Evolutionary conservation across 2,329 filamentous ascomycete species (phyloP).

Genomic region (Blastomyces parvus): DNA sequence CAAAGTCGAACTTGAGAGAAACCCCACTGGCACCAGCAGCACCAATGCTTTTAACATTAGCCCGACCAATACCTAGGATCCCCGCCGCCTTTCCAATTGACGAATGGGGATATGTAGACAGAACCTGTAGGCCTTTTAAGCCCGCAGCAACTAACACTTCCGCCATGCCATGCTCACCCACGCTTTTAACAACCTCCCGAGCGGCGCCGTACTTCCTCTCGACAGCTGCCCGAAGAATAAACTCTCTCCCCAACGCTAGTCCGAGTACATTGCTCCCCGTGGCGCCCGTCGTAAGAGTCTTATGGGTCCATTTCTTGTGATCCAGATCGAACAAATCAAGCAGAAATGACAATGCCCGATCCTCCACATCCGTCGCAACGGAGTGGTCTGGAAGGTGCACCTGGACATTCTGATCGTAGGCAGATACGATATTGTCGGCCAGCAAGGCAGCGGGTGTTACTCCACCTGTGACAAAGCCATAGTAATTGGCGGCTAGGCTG

Average conservation of each 20-base stretch:
- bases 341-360: conserved; percentile 59
- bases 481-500: conserved; percentile 60
- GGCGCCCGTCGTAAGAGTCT: conserved; percentile 68
- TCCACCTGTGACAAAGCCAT: conserved; percentile 82
- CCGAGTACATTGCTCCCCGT: conserved; percentile 58
- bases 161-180: conserved; percentile 62
- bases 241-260: conserved; percentile 61
- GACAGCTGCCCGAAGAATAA: conserved; percentile 35
- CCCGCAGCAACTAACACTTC: conserved; percentile 56
- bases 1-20: conserved; percentile 62
- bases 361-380: conserved; percentile 66
- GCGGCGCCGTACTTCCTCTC: conserved; percentile 23
- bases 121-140: conserved; percentile 59
- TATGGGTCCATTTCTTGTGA: conserved; percentile 54
- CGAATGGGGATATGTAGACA: conserved; percentile 76
- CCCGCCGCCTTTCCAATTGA: conserved; percentile 76
- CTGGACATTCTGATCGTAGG: conserved; percentile 72
- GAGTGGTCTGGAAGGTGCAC: conserved; percentile 72
- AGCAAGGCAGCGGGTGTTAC: conserved; percentile 67
- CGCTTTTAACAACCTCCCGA: conserved; percentile 30
- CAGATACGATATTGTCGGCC: conserved; percentile 74
- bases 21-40: conserved; percentile 29
- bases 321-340: conserved; percentile 56
- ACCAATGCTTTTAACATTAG: conserved; percentile 53
- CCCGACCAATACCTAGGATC: conserved; percentile 66